Evolutionary conservation across 306 rosid genomes (phyloP), one percentile per base, ranked within the genome.

Genomic region (Ochetophila trinervis): DNA sequence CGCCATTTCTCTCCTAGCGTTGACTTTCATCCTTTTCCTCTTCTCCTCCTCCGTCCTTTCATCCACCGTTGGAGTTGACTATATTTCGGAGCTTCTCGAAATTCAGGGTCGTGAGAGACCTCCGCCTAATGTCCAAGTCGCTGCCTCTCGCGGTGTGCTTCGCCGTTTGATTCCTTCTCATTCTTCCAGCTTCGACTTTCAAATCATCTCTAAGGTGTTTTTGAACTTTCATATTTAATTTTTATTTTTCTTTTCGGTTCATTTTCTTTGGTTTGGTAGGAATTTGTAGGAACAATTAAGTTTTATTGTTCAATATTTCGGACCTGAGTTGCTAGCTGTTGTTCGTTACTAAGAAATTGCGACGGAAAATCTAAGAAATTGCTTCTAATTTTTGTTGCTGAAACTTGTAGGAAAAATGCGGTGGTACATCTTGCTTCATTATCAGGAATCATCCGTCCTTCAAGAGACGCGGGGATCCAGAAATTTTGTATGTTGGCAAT

Each of bases 141-240:
- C 88, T 6, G 91, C 97, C 12, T 94, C 94, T 54, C 79, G 73
- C 9, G 87, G 71, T 47, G 83, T 84, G 57, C 96, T 91, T 64
- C 80, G 5, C 83, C 97, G 97, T 12, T 59, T 86, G 24, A 82
- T 88, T 27, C 96, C 96, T 49, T 82, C 89, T 5, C 91, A 88
- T 51, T 69, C 84, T 44, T 81, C 86, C 74, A 70, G 78, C 80
- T 86, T 91, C 77, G 79, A 79, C 19, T 88, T 91, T 49, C 83
- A 63, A 52, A 84, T 88, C 20, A 49, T 85, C 72, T 76, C 96
- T 34, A 91, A 83, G 89, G 94, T 69, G 57, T 49, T 55, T 49
- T 40, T 21, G n/a, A n/a, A n/a, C n/a, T n/a, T n/a, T n/a, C 45
- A 7, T 1, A n/a, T 53, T 7, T 9, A 6, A 8, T 8, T 1